phyloP scores from a whole-genome alignment of 1,284 basidiomycete genomes.

The Naganishia sp. region DNA sequence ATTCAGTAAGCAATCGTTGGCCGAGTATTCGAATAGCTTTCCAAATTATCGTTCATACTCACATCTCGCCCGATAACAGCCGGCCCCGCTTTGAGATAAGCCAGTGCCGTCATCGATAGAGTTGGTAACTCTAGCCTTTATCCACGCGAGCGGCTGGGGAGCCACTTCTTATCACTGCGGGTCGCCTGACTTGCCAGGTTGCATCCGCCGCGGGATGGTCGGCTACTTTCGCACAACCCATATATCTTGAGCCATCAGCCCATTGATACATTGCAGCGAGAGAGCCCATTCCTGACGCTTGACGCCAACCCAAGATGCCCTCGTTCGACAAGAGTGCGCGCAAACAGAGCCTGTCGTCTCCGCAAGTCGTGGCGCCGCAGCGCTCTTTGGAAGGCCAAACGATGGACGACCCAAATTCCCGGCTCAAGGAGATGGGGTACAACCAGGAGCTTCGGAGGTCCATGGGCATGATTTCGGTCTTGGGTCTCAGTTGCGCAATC shows the following conservation, averaged over 20 bases:
- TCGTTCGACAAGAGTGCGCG: neutral
- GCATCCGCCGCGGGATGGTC: neutral
- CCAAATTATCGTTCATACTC: no score
- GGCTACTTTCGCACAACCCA: neutral
- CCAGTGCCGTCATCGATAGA: constrained; percentile 4
- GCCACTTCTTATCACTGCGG: constrained; percentile 1
- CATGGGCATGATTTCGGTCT: constrained; percentile 56
- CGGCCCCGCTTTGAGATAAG: constrained; percentile 1
- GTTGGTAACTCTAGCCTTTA: neutral
- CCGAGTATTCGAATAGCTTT: no score
- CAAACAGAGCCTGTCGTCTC: neutral
- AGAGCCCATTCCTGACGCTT: neutral
- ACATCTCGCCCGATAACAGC: no score
- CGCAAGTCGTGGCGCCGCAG: constrained; percentile 5
- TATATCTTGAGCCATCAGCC: neutral
- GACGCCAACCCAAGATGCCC: neutral
- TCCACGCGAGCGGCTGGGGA: constrained; percentile 4
- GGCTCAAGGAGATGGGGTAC: constrained; percentile 56
- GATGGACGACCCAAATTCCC: constrained; percentile 25
- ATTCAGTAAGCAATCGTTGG: no score
- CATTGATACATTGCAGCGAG: no score
- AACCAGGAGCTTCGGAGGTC: constrained; percentile 54
- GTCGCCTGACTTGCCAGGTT: neutral
- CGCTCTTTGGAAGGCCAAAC: constrained; percentile 35
- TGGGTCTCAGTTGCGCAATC: constrained; percentile 54